Percentiles rank a stretch among this genome's conserved stretches.
These are phyloP conservation scores for Botryotinia calthae DNA, from an alignment of 2,329 filamentous ascomycete species.

Conservation along the genomic window DNA sequence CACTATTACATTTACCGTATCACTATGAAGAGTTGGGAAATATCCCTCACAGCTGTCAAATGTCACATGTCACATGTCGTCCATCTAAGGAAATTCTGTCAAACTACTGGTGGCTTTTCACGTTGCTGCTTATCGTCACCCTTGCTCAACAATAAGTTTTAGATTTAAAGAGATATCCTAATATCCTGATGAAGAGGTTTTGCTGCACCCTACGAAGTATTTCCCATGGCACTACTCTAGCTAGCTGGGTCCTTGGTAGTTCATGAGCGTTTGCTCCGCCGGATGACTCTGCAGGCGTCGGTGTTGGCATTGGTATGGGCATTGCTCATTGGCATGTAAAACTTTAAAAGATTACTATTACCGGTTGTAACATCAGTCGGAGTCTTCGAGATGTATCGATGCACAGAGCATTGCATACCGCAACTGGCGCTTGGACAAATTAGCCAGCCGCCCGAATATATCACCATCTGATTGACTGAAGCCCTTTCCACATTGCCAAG, in stretches of 20 bases:
- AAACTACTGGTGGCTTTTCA: neutral
- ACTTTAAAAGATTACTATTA: neutral
- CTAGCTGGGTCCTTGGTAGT: neutral
- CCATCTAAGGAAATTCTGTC: neutral
- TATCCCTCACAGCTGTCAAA: neutral
- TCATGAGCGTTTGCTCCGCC: neutral
- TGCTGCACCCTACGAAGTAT: neutral
- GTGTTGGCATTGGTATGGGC: neutral
- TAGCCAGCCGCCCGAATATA: neutral
- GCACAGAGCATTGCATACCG: neutral
- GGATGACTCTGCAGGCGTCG: neutral
- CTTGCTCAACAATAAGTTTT: neutral
- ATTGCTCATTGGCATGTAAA: neutral
- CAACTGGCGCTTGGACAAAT: neutral
- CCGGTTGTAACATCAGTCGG: neutral
- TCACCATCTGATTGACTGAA: neutral
- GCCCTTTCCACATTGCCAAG: neutral
- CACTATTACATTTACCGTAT: no score
- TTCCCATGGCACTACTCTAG: neutral
- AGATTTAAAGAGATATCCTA: neutral
- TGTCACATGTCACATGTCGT: neutral
- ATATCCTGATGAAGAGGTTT: neutral
- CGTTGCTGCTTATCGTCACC: neutral
- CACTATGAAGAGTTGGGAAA: neutral
- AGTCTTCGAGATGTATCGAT: neutral